phyloP scores from a whole-genome alignment of 345 rosid genomes.

The Populus simonii region DNA sequence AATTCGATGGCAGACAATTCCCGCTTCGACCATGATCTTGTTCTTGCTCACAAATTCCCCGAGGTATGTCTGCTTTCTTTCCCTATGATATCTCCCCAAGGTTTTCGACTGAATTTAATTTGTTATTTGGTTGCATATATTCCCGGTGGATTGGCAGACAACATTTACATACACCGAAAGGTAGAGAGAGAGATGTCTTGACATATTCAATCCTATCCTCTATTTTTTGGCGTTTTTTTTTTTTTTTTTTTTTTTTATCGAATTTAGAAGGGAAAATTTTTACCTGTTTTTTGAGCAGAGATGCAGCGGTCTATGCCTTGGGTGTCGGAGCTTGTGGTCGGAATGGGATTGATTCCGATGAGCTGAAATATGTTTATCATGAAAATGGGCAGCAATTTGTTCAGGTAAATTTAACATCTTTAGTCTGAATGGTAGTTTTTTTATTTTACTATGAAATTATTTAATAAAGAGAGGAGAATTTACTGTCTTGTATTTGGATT shows the following conservation, averaged over 20 bases:
- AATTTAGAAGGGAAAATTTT: not conserved
- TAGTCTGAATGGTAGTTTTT: not conserved
- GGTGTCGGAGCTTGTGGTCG: conserved; percentile 82
- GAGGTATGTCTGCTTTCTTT: conserved; percentile 38
- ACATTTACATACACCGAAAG: conserved; percentile 55
- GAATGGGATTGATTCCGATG: conserved; percentile 62
- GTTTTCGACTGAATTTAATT: not conserved
- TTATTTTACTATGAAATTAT: not conserved
- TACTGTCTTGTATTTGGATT: not conserved
- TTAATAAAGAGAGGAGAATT: not conserved
- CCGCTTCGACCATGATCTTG: conserved; percentile 44
- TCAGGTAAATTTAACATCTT: conserved; percentile 39
- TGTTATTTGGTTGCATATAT: not conserved
- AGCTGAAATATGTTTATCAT: conserved; percentile 76
- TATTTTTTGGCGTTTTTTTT: accelerated
- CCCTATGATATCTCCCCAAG: not conserved
- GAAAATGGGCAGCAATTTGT: conserved; percentile 59
- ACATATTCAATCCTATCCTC: not conserved
- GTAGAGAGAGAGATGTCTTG: conserved; percentile 21
- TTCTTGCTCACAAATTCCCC: conserved; percentile 62
- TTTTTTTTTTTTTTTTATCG: no score
- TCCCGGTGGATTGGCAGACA: conserved; percentile 26
- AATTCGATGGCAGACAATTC: conserved; percentile 39
- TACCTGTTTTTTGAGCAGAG: conserved; percentile 36
- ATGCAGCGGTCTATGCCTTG: conserved; percentile 71